Conservation (phyloP, 2,329 filamentous ascomycete genomes). For the Colletotrichum gigasporum region DNA sequence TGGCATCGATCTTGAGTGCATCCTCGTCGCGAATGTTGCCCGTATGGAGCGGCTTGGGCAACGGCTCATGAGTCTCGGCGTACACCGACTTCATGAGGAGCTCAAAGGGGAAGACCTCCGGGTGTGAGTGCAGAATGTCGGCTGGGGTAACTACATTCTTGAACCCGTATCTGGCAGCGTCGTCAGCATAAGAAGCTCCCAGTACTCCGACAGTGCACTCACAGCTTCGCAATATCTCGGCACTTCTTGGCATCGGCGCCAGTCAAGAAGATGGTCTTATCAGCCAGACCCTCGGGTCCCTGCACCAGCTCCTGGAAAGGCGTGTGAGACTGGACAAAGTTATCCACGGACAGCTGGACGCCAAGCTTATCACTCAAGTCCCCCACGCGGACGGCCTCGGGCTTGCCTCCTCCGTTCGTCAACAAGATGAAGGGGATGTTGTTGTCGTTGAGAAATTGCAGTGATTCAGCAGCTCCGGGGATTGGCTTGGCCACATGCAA, state of each 20-base stretch:
- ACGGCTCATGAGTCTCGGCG: constrained; percentile 61
- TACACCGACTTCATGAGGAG: constrained; percentile 72
- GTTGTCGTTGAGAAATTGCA: constrained; percentile 77
- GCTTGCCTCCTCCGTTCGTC: constrained; percentile 93
- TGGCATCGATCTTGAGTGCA: constrained; percentile 82
- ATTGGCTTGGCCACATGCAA: constrained; percentile 83
- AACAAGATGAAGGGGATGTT: constrained; percentile 91
- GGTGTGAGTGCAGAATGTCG: constrained; percentile 80
- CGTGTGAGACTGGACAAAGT: constrained; percentile 90
- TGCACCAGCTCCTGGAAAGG: constrained; percentile 80
- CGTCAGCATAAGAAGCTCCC: constrained; percentile 4
- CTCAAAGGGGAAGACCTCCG: constrained; percentile 85
- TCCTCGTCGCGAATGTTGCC: constrained; percentile 46
- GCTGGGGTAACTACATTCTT: constrained; percentile 84
- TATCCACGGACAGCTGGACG: constrained; percentile 56
- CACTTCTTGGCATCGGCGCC: constrained; percentile 75
- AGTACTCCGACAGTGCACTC: constrained; percentile 44
- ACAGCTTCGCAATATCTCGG: constrained; percentile 77
- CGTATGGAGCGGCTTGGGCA: constrained; percentile 61
- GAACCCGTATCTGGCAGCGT: constrained; percentile 69
- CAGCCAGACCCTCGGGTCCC: constrained; percentile 60
- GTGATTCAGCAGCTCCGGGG: constrained; percentile 78
- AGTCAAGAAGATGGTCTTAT: constrained; percentile 78
- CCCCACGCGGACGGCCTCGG: constrained; percentile 60
- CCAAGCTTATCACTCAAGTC: constrained; percentile 49